phyloP scores from a whole-genome alignment of 2,329 filamentous ascomycete genomes.

The Xylariaceae sp. region DNA sequence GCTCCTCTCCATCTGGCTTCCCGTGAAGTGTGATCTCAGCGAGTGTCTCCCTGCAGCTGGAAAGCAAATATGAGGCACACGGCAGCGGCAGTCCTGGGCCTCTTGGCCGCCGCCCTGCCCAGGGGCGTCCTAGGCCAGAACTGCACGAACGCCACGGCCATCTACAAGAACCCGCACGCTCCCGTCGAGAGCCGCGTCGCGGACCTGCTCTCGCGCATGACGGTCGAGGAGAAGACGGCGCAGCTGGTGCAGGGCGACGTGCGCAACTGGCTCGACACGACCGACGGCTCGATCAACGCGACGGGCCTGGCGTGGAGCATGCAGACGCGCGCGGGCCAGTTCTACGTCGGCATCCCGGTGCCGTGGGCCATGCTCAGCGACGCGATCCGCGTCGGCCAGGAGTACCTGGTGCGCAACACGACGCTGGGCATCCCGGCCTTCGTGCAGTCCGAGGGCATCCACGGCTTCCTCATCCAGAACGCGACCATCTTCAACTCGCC shows the following conservation, averaged over 20 bases:
- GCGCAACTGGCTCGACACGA: constrained; percentile 65
- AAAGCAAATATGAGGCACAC: constrained; percentile 16
- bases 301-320: constrained; percentile 61
- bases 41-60: too few species aligned
- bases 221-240: constrained; percentile 63
- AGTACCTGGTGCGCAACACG: constrained; percentile 60
- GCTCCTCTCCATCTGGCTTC: too few species aligned
- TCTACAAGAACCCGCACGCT: constrained; percentile 58
- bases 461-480: constrained; percentile 64
- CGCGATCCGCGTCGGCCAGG: constrained; percentile 57
- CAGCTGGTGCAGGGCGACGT: constrained; percentile 66
- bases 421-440: constrained; percentile 64
- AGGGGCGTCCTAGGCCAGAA: constrained; percentile 10
- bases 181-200: constrained; percentile 56
- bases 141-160: constrained; percentile 17
- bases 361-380: constrained; percentile 55
- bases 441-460: constrained; percentile 67
- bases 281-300: constrained; percentile 57
- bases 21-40: too few species aligned
- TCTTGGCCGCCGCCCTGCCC: too few species aligned
- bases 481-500: constrained; percentile 75
- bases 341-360: constrained; percentile 65
- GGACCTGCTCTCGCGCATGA: constrained; percentile 66
- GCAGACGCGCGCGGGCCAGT: constrained; percentile 56
- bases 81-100: constrained; percentile 8